Percentiles rank a stretch among this genome's conserved stretches.
phyloP scores from a whole-genome alignment of 345 rosid genomes.

The Lenwebbia sp. region DNA sequence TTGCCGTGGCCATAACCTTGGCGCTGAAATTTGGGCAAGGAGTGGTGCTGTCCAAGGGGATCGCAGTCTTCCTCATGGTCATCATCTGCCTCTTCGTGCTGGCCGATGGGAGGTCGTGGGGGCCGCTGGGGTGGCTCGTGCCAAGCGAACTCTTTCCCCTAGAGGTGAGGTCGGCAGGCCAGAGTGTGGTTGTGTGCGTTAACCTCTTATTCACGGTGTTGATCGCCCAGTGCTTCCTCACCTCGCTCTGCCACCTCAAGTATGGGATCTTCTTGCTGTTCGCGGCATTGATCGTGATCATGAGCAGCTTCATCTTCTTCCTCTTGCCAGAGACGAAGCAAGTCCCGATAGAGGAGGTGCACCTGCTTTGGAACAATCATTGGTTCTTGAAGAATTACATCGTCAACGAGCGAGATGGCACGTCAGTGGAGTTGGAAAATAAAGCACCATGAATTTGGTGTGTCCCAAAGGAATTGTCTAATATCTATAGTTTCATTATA shows the following conservation, averaged over 20 bases:
- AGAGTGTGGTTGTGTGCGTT: constrained; percentile 72
- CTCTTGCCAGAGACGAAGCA: constrained; percentile 85
- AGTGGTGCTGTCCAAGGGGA: constrained; percentile 21
- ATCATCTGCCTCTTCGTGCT: constrained; percentile 60
- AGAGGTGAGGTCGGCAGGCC: constrained; percentile 92
- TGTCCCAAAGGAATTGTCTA: not conserved
- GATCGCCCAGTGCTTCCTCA: constrained; percentile 74
- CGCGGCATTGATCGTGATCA: constrained; percentile 46
- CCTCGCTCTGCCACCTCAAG: constrained; percentile 55
- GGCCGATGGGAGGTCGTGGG: constrained; percentile 92
- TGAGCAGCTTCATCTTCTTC: constrained; percentile 71
- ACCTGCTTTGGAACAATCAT: constrained; percentile 61
- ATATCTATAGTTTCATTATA: not conserved
- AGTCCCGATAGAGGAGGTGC: constrained; percentile 76
- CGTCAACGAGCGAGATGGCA: not conserved
- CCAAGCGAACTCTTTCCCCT: constrained; percentile 85
- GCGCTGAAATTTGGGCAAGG: constrained; percentile 68
- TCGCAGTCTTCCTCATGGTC: constrained; percentile 40
- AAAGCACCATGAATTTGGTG: not conserved
- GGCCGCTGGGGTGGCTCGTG: constrained; percentile 92
- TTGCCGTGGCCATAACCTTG: constrained; percentile 44
- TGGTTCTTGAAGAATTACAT: constrained; percentile 79
- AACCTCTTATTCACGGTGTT: constrained; percentile 79
- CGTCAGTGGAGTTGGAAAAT: not conserved
- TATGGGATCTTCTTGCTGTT: constrained; percentile 70